Base-by-base conservation (phyloP, 305 asterid species). In the Solanum hybrid region DNA sequence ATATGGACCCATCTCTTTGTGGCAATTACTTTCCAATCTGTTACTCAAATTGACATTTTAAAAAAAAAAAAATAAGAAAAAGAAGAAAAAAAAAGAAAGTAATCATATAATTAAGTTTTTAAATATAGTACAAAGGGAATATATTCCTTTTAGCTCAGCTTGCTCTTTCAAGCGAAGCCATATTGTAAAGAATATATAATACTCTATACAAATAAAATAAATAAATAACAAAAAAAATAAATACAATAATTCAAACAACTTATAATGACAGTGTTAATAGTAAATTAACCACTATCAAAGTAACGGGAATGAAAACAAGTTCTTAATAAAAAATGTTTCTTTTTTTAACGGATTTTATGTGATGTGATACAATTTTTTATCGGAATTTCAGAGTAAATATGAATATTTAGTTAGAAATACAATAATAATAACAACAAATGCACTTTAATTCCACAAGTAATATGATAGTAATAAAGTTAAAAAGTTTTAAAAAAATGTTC, bases 1-100 rank as follows among this genome's bases (percentile, higher is more conserved):
- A 32, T 7, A 71, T 87, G 89, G 89, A 17, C 89, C 89, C 89
- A 27, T 36, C 4, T 87, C 20, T 78, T 72, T 26, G 89, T 64
- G 80, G 80, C 90, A 90, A 10, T 85, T 90, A 85, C 88, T 79
- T 92, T 92, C 91, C 90, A 86, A 87, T 90, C 89, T 89, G n/a
- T 89, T 89, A 56, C 72, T 51, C 90, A 92, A 90, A 90, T 87
- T 66, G 87, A 88, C 77, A 86, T 35, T 73, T n/a, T n/a, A n/a
- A n/a, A n/a, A n/a, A n/a, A 8, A 7, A 12, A n/a, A 37, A 0
- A 17, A 32, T 17, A 32, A 14, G 0, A 40, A 40, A 11, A 36
- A 32, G 4, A 38, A 10, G 13, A 3, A 16, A 7, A 75, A 38
- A 10, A 29, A 29, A 29, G 29, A 29, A 86, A 66, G 10, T 13